These are phyloP conservation scores for Trypanosoma caninum DNA, from an alignment of 208 protist species.

Conservation along the genomic window DNA sequence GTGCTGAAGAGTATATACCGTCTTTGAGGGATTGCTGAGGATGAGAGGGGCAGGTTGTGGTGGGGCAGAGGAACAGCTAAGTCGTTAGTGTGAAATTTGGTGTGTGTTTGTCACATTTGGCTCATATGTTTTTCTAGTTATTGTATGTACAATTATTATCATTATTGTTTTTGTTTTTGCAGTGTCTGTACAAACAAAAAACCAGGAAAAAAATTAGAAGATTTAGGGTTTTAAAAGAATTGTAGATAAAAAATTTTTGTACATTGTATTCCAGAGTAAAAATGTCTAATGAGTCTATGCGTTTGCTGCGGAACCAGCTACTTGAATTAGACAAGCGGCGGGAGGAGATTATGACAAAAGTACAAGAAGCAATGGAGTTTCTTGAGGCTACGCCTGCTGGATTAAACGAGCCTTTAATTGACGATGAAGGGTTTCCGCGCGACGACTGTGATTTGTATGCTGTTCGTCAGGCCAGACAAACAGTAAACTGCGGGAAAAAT, in stretches of 20 bases:
- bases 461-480: slow-evolving; percentile 65
- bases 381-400: slow-evolving; percentile 67
- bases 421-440: slow-evolving; percentile 79
- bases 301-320: slow-evolving; percentile 28
- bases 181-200: too few relatives aligned
- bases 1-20: slow-evolving; percentile 61
- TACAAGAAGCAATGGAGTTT: slow-evolving; percentile 60
- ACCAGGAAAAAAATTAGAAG: too few relatives aligned
- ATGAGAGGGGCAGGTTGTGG: neutral
- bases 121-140: too few relatives aligned
- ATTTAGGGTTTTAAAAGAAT: too few relatives aligned
- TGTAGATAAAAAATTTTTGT: neutral
- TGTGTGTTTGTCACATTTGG: too few relatives aligned
- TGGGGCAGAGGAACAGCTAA: neutral
- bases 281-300: neutral
- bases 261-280: neutral
- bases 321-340: slow-evolving; percentile 37
- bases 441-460: slow-evolving; percentile 87
- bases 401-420: slow-evolving; percentile 49
- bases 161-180: too few relatives aligned
- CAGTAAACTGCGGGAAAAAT: slow-evolving; percentile 53
- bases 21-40: slow-evolving; percentile 7
- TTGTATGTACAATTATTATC: too few relatives aligned
- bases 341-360: slow-evolving; percentile 22
- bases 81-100: neutral